A percentile compares a stretch with the other conserved stretches of the same genome.
Conservation (phyloP, 768 basidiomycete genomes). For the Phaeotremella fagi region DNA sequence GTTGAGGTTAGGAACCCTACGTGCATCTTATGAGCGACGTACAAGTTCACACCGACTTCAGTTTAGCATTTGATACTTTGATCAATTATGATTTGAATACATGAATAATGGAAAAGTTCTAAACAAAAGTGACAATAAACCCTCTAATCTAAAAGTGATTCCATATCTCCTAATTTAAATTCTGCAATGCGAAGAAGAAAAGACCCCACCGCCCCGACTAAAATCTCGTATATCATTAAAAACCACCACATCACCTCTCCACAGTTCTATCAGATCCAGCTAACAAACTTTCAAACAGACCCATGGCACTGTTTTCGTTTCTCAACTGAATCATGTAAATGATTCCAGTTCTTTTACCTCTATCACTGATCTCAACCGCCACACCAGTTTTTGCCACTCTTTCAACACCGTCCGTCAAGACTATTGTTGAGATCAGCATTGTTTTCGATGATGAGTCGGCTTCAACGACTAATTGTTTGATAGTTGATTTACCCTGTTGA, state of each 20-base stretch:
- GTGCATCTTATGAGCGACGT: too few relatives aligned
- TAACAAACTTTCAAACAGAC: conserved; percentile 78
- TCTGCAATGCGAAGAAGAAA: too few relatives aligned
- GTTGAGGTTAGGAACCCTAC: too few relatives aligned
- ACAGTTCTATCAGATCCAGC: conserved; percentile 73
- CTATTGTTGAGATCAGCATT: conserved; percentile 88
- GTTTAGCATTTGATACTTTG: too few relatives aligned
- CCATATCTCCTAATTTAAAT: too few relatives aligned
- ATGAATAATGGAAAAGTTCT: too few relatives aligned
- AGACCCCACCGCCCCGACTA: not conserved
- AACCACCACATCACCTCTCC: too few relatives aligned
- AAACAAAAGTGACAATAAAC: too few relatives aligned
- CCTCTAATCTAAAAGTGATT: too few relatives aligned
- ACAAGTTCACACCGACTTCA: too few relatives aligned
- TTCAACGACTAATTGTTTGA: conserved; percentile 95
- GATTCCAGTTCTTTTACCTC: conserved; percentile 85
- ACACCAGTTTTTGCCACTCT: conserved; percentile 98
- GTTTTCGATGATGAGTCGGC: conserved; percentile 66
- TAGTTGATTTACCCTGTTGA: conserved; percentile 69
- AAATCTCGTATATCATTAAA: not conserved
- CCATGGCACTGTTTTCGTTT: conserved; percentile 78
- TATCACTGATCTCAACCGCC: conserved; percentile 89
- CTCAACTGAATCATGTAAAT: conserved; percentile 96
- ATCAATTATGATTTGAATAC: too few relatives aligned
- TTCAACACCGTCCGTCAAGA: conserved; percentile 92